These are phyloP conservation scores for Trichoderma polysporum DNA, from an alignment of 2,329 filamentous ascomycete species.

Conservation along the genomic window DNA sequence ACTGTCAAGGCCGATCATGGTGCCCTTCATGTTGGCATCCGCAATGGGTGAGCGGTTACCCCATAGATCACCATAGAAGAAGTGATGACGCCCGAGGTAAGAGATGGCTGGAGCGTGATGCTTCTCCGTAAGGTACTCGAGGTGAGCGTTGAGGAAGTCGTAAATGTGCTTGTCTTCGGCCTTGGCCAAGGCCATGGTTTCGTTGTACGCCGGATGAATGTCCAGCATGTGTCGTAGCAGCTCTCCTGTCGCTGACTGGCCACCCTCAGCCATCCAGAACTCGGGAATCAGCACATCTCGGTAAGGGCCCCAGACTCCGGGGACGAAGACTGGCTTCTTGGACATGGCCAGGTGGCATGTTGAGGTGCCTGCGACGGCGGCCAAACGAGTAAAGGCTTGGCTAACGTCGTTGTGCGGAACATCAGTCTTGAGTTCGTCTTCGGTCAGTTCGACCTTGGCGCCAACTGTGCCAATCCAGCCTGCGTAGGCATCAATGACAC, in stretches of 20 bases:
- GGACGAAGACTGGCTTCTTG: constrained; percentile 85
- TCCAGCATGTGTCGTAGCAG: constrained; percentile 92
- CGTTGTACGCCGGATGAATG: constrained; percentile 86
- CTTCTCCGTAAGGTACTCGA: constrained; percentile 72
- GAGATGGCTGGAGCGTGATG: constrained; percentile 72
- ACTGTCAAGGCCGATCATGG: constrained; percentile 80
- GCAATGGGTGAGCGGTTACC: constrained; percentile 94
- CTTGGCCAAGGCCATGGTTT: constrained; percentile 75
- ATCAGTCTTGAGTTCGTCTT: constrained; percentile 64
- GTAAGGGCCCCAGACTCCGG: constrained; percentile 97
- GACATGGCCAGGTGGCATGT: constrained; percentile 98
- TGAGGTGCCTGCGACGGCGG: constrained; percentile 92
- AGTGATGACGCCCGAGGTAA: constrained; percentile 88
- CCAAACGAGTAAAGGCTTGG: constrained; percentile 88
- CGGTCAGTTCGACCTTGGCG: constrained; percentile 78
- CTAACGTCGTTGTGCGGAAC: constrained; percentile 79
- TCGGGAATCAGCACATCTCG: constrained; percentile 87
- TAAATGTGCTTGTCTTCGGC: constrained; percentile 87
- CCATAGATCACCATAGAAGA: constrained; percentile 98
- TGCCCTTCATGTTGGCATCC: constrained; percentile 88
- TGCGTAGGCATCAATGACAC: constrained; percentile 97
- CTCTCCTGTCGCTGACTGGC: constrained; percentile 94
- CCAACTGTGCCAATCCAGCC: constrained; percentile 99
- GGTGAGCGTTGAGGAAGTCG: constrained; percentile 87
- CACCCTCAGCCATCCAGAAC: constrained; percentile 97